Conservation (phyloP, 2,329 filamentous ascomycete species). For the Aphanocladium album region DNA sequence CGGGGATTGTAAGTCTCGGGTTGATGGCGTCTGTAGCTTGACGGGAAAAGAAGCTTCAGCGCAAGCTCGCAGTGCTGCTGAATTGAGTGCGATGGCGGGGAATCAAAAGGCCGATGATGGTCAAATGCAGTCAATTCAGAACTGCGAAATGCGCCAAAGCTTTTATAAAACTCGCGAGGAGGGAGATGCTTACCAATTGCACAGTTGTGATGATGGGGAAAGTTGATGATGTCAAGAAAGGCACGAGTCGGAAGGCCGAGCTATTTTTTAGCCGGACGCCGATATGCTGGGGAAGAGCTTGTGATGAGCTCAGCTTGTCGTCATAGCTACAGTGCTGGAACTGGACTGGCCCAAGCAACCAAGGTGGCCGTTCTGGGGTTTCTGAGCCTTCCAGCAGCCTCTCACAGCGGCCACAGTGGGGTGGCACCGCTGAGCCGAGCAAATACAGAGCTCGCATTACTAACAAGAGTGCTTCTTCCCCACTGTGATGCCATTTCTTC, state of each 20-base stretch:
- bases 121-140: not conserved
- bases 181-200: slow-evolving; percentile 13
- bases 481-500: no score
- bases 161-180: not conserved
- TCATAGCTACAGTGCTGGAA: not conserved
- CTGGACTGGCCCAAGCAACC: no score
- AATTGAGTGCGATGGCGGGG: slow-evolving; percentile 20
- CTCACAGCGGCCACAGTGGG: not conserved
- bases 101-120: not conserved
- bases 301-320: slow-evolving; percentile 13
- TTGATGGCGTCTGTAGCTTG: not conserved
- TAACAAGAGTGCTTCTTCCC: not conserved
- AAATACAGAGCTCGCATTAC: slow-evolving; percentile 7
- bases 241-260: slow-evolving; percentile 7
- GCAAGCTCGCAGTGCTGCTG: not conserved
- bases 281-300: not conserved
- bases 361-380: not conserved
- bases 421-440: not conserved
- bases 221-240: slow-evolving; percentile 10
- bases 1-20: not conserved
- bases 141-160: not conserved
- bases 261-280: slow-evolving; percentile 4
- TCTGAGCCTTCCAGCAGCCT: not conserved
- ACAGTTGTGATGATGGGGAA: not conserved
- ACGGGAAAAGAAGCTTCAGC: not conserved